Evolutionary conservation across 495 filamentous ascomycete genomes (phyloP), one percentile per base, ranked within the genome.

Genomic region (Neurospora sp.): DNA sequence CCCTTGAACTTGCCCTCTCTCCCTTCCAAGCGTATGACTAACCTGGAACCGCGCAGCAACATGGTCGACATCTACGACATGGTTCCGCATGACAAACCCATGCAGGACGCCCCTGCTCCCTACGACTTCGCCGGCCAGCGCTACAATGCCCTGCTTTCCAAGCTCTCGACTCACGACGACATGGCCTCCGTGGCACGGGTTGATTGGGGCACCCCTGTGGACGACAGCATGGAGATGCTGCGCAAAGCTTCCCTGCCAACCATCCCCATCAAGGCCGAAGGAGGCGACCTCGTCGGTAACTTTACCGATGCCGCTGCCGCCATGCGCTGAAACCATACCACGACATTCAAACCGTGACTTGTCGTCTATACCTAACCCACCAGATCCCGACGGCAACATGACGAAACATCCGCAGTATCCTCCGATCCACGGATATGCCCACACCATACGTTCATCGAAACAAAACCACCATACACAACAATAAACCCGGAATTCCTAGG

Each of bases 31-130:
- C 12, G 20, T 48, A 74, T 70, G 76, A 73, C 81, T 84, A 71
- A 84, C 77, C 7, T 3, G 38, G 37, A 65, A 65, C 65, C 74
- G 61, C 74, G 72, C 74, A 88, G 87, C 72, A 86, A 86, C 77
- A 83, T 88, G 71, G 86, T 88, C 71, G 87, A 88, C 78, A 86
- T 88, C 70, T 88, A 88, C 81, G 87, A 87, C 68, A 87, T 88
- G 77, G 82, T 84, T 18, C 84, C 86, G 39, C 83, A 85, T 70
- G 83, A 83, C 73, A 75, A 76, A 68, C 53, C 65, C 68, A 48
- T 74, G 77, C 42, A 71, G 68, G 69, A 75, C 71, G 72, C 77
- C 74, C 77, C 80, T 41, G 75, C 77, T 71, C 75, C 79, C n/a
- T 78, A 77, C 74, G 74, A 78, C 74, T 81, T 82, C 69, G 79